Base-by-base conservation (phyloP, 495 filamentous ascomycete genomes). In the Letharia columbiana region DNA sequence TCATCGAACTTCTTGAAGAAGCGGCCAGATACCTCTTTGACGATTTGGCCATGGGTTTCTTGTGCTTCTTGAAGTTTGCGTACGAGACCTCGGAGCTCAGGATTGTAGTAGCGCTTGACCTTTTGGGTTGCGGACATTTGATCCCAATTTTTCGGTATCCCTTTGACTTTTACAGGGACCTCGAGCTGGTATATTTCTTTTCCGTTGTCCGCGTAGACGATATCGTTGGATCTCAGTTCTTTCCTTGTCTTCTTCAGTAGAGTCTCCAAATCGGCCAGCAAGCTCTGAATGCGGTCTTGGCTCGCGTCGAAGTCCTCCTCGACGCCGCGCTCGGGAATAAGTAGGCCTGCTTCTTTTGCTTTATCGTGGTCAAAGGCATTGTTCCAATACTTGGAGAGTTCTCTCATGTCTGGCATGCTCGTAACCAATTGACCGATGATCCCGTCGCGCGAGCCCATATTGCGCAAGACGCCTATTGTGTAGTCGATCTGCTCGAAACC, bases 161-260 rank as follows among this genome's bases (percentile, higher is more conserved):
- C 78, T 73, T 92, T 96, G 73, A 92, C 81, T 54, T 91, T 88
- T 69, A 89, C 85, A 0, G 95, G 95, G 0, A 90, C 89, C 74
- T 99, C 95, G 4, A 99, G 83, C 74, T 97, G 91, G 73, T 96
- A 99, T 60, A 97, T 89, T 72, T 99, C 95, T 75, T 98, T 99
- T 37, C 95, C 95, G 44, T 91, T 90, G 73, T 98, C 90, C 39
- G 86, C 86, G 77, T 89, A 99, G 66, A 83, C 86, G 69, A 98
- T 87, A 3, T 90, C 86, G 44, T 74, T 81, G 11, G 83, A 87
- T 0, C 80, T 80, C 12, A 96, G 75, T 31, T 90, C 83, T 37
- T 83, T 81, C 63, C 89, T 86, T 52, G 86, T 84, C 70, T 84
- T 81, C 66, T 87, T 88, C 10, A 97, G 79, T 2, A 96, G 74